phyloP scores from a whole-genome alignment of 2,329 filamentous ascomycete species.

The Aureobasidium mangrovei region DNA sequence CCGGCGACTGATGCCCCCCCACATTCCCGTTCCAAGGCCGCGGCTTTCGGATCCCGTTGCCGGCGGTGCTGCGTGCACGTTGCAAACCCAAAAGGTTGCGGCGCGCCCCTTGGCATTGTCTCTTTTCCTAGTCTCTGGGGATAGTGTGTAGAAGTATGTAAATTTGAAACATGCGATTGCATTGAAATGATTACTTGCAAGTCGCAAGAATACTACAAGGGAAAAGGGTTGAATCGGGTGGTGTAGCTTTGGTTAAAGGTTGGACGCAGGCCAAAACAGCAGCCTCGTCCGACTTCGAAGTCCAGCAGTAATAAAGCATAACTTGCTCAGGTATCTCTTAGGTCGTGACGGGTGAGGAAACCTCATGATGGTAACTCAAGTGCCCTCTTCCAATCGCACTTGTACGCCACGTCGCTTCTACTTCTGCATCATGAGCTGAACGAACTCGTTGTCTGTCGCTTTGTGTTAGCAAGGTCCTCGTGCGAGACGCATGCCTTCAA shows the following conservation, averaged over 20 bases:
- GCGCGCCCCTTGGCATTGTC: too few relatives aligned
- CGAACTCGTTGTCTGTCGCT: constrained; percentile 45
- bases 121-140: too few relatives aligned
- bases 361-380: constrained; percentile 6
- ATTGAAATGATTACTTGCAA: too few relatives aligned
- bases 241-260: neutral
- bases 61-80: too few relatives aligned
- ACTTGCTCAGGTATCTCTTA: constrained; percentile 12
- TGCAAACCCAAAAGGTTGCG: too few relatives aligned
- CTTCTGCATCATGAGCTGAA: constrained; percentile 50
- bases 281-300: constrained; percentile 4
- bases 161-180: too few relatives aligned
- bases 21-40: too few relatives aligned
- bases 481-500: neutral
- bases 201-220: too few relatives aligned
- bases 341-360: constrained; percentile 6
- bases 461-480: constrained; percentile 13
- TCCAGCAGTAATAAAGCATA: constrained; percentile 10
- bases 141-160: too few relatives aligned
- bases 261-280: neutral
- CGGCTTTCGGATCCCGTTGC: too few relatives aligned
- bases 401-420: constrained; percentile 24
- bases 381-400: constrained; percentile 7
- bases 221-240: neutral
- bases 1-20: too few relatives aligned